Percentiles rank a stretch among this genome's conserved stretches.
Evolutionary conservation across 2,329 filamentous ascomycete species (phyloP).

Genomic region (Monosporascus ibericus): DNA sequence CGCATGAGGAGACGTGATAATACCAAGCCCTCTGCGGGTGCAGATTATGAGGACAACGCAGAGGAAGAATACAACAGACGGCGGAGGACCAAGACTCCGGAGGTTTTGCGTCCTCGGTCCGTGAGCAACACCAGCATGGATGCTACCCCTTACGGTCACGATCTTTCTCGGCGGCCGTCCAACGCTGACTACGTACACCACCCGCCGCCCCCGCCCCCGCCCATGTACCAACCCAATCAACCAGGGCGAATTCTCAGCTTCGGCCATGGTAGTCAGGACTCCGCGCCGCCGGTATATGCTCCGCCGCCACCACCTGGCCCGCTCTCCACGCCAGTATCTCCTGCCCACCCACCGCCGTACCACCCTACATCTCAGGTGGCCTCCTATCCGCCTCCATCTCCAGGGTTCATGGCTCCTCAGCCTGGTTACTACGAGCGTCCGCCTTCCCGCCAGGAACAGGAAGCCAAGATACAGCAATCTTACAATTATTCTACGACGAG

Average conservation of each 20-base stretch:
- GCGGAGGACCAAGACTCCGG: slow-evolving; percentile 24
- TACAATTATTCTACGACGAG: slow-evolving; percentile 5
- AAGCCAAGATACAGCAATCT: slow-evolving; percentile 16
- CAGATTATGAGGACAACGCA: slow-evolving; percentile 42
- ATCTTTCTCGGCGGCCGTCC: slow-evolving; percentile 21
- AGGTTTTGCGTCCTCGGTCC: slow-evolving; percentile 23
- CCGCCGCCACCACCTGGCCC: slow-evolving; percentile 15
- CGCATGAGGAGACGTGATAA: slow-evolving; percentile 77
- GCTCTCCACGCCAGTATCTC: slow-evolving; percentile 24
- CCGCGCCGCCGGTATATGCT: slow-evolving; percentile 21
- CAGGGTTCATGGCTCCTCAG: slow-evolving; percentile 7
- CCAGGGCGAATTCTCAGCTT: slow-evolving; percentile 20
- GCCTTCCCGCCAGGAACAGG: slow-evolving; percentile 13
- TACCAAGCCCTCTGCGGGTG: slow-evolving; percentile 47
- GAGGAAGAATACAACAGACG: slow-evolving; percentile 48
- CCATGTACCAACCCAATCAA: slow-evolving; percentile 20
- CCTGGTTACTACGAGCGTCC: slow-evolving; percentile 18
- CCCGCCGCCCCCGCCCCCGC: slow-evolving; percentile 19
- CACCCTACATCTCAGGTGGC: not conserved
- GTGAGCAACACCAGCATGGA: slow-evolving; percentile 27
- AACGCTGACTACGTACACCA: slow-evolving; percentile 20
- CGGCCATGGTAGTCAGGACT: slow-evolving; percentile 14
- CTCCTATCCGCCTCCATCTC: slow-evolving; percentile 13
- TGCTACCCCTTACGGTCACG: slow-evolving; percentile 16
- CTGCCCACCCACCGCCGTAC: slow-evolving; percentile 12